Evolutionary conservation across 805 yeast species (phyloP).

Genomic region (Schizosaccharomyces osmophilus): DNA sequence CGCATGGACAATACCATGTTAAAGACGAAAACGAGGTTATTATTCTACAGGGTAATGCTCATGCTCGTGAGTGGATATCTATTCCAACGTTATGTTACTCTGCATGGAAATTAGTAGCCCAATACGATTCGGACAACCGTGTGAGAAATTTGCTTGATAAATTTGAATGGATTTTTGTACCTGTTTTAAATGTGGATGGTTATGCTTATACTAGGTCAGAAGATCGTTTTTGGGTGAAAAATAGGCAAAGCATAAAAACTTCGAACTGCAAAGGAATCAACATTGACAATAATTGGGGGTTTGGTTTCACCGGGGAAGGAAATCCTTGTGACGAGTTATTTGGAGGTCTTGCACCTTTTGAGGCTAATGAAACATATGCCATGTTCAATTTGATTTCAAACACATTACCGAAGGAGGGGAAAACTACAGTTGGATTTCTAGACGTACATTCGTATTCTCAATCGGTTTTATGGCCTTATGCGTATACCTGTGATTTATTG

Average conservation of each 20-base stretch:
- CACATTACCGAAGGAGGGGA: slow-evolving; percentile 12
- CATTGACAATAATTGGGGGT: slow-evolving; percentile 29
- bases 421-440: slow-evolving; percentile 46
- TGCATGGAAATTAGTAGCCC: slow-evolving; percentile 23
- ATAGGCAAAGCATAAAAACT: slow-evolving; percentile 47
- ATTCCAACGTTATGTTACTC: slow-evolving; percentile 42
- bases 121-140: slow-evolving; percentile 20
- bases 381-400: slow-evolving; percentile 7
- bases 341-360: slow-evolving; percentile 51
- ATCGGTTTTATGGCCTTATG: slow-evolving; percentile 61
- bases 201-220: slow-evolving; percentile 57
- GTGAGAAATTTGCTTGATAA: slow-evolving; percentile 27
- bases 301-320: slow-evolving; percentile 11
- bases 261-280: slow-evolving; percentile 61
- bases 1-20: not conserved
- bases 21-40: slow-evolving; percentile 17
- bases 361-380: slow-evolving; percentile 27
- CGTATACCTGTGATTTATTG: slow-evolving; percentile 43
- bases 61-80: slow-evolving; percentile 79
- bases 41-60: slow-evolving; percentile 61
- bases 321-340: slow-evolving; percentile 18
- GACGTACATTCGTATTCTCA: slow-evolving; percentile 74
- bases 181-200: slow-evolving; percentile 80
- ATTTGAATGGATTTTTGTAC: slow-evolving; percentile 52
- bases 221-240: slow-evolving; percentile 57